A percentile compares a stretch with the other conserved stretches of the same genome.
Evolutionary conservation across 805 yeast species (phyloP).

Genomic region (Brettanomyces anomalus): DNA sequence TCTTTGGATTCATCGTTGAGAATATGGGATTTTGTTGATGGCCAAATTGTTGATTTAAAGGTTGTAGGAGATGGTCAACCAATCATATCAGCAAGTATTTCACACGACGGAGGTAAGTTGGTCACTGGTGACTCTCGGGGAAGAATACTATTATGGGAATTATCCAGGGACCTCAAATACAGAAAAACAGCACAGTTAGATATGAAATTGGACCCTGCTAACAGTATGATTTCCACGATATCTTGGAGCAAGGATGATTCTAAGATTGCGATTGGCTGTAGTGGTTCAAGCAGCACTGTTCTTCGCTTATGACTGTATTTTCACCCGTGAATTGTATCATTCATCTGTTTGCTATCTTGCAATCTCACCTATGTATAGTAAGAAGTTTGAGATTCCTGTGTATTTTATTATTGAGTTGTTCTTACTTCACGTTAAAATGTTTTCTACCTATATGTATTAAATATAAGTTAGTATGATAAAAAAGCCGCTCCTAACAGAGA

Average conservation of each 20-base stretch:
- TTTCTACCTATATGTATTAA: neutral
- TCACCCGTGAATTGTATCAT: neutral
- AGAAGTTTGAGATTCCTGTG: neutral
- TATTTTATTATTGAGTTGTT: neutral
- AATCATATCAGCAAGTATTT: conserved; percentile 43
- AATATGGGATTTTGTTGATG: conserved; percentile 54
- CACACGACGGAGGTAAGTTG: conserved; percentile 35
- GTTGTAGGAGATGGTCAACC: conserved; percentile 40
- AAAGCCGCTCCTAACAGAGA: too few relatives aligned
- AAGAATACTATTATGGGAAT: conserved; percentile 43
- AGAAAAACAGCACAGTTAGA: conserved; percentile 18
- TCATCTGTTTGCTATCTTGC: too few relatives aligned
- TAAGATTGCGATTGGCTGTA: conserved; percentile 20
- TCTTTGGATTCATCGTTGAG: conserved; percentile 67
- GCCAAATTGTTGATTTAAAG: conserved; percentile 28
- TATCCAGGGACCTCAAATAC: conserved; percentile 3
- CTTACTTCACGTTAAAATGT: neutral
- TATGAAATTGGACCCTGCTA: conserved; percentile 6
- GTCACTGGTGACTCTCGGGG: conserved; percentile 67
- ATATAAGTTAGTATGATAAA: too few relatives aligned
- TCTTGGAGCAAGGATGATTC: conserved; percentile 18
- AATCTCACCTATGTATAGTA: conserved; percentile 6
- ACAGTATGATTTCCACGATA: conserved; percentile 12
- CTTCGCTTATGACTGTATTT: conserved; percentile 8
- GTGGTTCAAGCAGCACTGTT: conserved; percentile 18